Evolutionary conservation across 2,329 filamentous ascomycete species (phyloP).

Genomic region (Colletotrichum sp.): DNA sequence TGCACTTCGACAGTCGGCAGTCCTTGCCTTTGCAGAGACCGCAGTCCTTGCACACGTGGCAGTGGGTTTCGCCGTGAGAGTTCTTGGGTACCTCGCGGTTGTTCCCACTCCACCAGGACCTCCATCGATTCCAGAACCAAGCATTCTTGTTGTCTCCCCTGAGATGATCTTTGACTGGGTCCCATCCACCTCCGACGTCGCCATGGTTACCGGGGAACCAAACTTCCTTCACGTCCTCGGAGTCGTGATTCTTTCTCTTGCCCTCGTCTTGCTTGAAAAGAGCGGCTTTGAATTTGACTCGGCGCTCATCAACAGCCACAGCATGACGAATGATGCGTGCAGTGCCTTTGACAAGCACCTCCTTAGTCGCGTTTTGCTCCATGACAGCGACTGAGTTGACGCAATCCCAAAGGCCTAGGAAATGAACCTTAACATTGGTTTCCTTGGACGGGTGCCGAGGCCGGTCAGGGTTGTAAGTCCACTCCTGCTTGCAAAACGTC

Average conservation of each 20-base stretch:
- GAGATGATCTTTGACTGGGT: constrained; percentile 29
- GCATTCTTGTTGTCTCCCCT: constrained; percentile 22
- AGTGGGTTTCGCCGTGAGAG: too few species aligned
- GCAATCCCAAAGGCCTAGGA: constrained; percentile 41
- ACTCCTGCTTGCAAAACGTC: constrained; percentile 28
- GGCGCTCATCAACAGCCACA: constrained; percentile 56
- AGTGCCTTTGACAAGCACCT: too few species aligned
- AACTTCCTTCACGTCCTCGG: constrained; percentile 52
- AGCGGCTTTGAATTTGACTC: constrained; percentile 59
- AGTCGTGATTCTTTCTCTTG: constrained; percentile 20
- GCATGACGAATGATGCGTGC: constrained; percentile 51
- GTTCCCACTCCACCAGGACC: too few species aligned
- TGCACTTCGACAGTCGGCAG: too few species aligned
- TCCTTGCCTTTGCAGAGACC: too few species aligned
- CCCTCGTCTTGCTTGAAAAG: constrained; percentile 46
- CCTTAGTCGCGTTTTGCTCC: constrained; percentile 26
- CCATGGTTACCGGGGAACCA: constrained; percentile 61
- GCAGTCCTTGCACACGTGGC: too few species aligned
- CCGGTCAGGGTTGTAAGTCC: too few species aligned
- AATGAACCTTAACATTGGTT: too few species aligned
- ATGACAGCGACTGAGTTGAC: constrained; percentile 54
- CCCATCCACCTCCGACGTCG: constrained; percentile 60
- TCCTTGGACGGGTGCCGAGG: too few species aligned
- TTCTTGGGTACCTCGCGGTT: too few species aligned
- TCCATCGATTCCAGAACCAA: too few species aligned